Conservation (phyloP, 805 yeast genomes). For the Candida yuanshanica region DNA sequence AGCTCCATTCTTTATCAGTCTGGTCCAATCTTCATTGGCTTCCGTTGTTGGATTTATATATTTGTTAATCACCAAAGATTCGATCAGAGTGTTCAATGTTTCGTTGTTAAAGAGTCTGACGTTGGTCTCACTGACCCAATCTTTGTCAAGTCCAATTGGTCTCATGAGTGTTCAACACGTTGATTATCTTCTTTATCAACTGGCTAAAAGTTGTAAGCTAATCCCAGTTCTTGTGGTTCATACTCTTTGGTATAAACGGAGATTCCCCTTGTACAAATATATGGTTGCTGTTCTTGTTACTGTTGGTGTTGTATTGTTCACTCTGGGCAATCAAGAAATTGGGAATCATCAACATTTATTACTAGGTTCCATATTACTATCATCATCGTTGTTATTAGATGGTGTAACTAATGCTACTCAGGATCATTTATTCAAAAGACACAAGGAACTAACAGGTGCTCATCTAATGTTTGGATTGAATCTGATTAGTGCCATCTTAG, state of each 20-base stretch:
- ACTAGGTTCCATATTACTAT: constrained; percentile 57
- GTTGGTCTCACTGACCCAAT: constrained; percentile 45
- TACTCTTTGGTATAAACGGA: constrained; percentile 57
- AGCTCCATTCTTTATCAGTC: constrained; percentile 74
- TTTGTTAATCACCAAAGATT: constrained; percentile 28
- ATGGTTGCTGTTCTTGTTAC: constrained; percentile 76
- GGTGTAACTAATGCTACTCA: constrained; percentile 93
- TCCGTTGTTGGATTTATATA: constrained; percentile 61
- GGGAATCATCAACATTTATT: constrained; percentile 22
- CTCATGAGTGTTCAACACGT: constrained; percentile 74
- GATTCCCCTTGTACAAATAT: constrained; percentile 72
- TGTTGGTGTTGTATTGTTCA: constrained; percentile 74
- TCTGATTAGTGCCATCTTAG: constrained; percentile 37
- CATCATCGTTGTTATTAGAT: constrained; percentile 67
- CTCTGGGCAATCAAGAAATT: constrained; percentile 35
- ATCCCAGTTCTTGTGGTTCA: constrained; percentile 93
- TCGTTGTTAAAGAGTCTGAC: constrained; percentile 16
- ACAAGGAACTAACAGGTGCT: constrained; percentile 63
- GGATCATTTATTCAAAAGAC: constrained; percentile 65
- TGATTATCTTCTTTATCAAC: constrained; percentile 75
- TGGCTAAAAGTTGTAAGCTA: constrained; percentile 90
- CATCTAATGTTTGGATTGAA: constrained; percentile 78
- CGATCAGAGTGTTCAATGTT: neutral
- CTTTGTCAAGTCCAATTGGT: constrained; percentile 79
- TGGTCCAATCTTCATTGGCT: constrained; percentile 71